phyloP scores from a whole-genome alignment of 345 rosid genomes.

The Gossypium rotundifolium region DNA sequence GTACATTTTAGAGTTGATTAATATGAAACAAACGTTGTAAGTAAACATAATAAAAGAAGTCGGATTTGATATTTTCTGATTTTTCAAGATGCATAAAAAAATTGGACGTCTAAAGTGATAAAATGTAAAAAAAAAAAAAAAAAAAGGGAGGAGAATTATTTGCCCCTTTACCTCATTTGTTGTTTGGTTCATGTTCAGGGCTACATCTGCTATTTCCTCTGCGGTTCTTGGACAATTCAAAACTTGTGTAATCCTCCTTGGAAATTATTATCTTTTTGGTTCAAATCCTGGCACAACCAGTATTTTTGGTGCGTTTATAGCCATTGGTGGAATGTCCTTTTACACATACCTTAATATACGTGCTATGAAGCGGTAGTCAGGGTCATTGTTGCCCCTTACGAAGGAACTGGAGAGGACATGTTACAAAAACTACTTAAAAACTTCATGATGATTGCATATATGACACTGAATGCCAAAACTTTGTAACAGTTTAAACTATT shows the following conservation, averaged over 20 bases:
- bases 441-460: background rate
- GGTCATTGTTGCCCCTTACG: conserved; percentile 17
- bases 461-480: background rate
- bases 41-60: background rate
- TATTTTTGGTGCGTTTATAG: conserved; percentile 54
- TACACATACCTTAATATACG: conserved; percentile 49
- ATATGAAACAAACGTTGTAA: background rate
- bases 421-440: background rate
- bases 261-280: conserved; percentile 53
- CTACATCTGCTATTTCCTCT: conserved; percentile 65
- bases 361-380: conserved; percentile 17
- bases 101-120: background rate
- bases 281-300: conserved; percentile 62
- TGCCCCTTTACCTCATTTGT: background rate
- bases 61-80: background rate
- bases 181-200: conserved; percentile 27
- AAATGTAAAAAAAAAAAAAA: no score
- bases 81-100: background rate
- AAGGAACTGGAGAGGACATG: background rate
- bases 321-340: conserved; percentile 60
- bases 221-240: conserved; percentile 78
- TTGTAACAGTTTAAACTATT: no score
- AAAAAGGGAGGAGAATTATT: background rate
- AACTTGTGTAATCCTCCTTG: conserved; percentile 60
- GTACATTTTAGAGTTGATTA: background rate